Conservation (phyloP, 306 rosid species). For the Cucurbita argyrosperma region DNA sequence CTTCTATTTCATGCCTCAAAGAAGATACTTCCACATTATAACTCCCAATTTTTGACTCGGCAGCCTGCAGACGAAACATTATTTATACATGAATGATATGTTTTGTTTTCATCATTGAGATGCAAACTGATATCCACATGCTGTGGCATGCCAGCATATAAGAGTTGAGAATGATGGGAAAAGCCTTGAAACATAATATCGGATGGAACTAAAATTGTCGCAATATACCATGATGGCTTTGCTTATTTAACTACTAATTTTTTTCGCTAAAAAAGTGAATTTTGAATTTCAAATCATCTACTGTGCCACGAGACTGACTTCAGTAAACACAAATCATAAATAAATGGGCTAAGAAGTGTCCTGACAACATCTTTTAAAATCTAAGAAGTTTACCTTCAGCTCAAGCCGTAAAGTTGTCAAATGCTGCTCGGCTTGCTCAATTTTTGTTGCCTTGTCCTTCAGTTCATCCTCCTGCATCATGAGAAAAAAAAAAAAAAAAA, state of each 20-base stretch:
- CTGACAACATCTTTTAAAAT: neutral
- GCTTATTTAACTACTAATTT: neutral
- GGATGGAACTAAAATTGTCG: neutral
- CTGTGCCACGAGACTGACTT: neutral
- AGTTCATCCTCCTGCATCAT: constrained; percentile 63
- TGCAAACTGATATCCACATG: neutral
- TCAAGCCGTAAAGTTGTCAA: constrained; percentile 59
- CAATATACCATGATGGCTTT: neutral
- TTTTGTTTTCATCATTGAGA: neutral
- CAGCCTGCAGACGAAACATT: constrained; percentile 40
- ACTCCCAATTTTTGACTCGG: constrained; percentile 62
- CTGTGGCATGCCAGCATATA: neutral
- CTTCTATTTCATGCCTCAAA: constrained; percentile 49
- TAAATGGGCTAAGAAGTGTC: neutral
- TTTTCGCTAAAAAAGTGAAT: neutral
- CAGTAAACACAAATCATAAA: neutral
- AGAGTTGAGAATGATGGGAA: neutral
- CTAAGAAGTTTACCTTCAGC: constrained; percentile 50
- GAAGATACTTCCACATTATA: constrained; percentile 53
- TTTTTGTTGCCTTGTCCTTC: constrained; percentile 47
- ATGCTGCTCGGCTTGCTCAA: constrained; percentile 70
- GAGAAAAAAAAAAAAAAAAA: neutral
- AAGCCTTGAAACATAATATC: neutral
- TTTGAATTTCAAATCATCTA: neutral
- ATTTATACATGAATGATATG: neutral